Base-by-base conservation (phyloP, 1,139 yeast genomes). In the Candida sanyaensis region DNA sequence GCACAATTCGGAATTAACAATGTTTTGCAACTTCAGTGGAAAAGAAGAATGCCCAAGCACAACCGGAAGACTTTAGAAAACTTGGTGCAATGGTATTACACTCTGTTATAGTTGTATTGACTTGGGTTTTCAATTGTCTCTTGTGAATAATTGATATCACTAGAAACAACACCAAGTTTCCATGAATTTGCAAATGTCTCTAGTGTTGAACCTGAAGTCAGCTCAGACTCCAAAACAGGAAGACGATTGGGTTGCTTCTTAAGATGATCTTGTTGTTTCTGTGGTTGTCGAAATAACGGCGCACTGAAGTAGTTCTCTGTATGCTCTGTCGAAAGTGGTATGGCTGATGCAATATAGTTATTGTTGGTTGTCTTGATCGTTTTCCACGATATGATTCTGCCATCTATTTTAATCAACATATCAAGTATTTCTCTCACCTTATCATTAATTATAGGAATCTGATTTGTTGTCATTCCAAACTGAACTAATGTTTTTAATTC, bases 401-500 rank as follows among this genome's bases (percentile, higher is more conserved):
- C 53, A 37, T 59, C 56, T 7, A 51, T 42, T 2, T 44, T 41
- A 2, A 53, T 44, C 11, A 68, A 48, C 13, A 54, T 45, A 17
- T 51, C 50, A 42, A 57, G 59, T 2, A 70, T 63, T 26, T 62
- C 66, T 31, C 58, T 53, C 1, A 71, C 60, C 37, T 60, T 61
- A 9, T 52, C 46, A 23, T 60, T 50, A 2, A 70, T 52, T 38
- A 54, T 54, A 3, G 42, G 32, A 38, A 58, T 57, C 50, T 65
- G 55, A 34, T 59, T 52, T 21, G 50, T 47, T 63, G 69, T 64
- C 9, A 71, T 49, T 0, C 78, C 78, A 44, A 58, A 63, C 45
- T 69, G 75, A 2, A 74, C 50, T 13, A 71, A 50, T 0, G 56
- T 52, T 44, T 66, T 70, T 37, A 75, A 56, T 24, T 60, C 65